These are phyloP conservation scores for Anacardium occidentale DNA, from an alignment of 345 rosid genomes.

Conservation along the genomic window DNA sequence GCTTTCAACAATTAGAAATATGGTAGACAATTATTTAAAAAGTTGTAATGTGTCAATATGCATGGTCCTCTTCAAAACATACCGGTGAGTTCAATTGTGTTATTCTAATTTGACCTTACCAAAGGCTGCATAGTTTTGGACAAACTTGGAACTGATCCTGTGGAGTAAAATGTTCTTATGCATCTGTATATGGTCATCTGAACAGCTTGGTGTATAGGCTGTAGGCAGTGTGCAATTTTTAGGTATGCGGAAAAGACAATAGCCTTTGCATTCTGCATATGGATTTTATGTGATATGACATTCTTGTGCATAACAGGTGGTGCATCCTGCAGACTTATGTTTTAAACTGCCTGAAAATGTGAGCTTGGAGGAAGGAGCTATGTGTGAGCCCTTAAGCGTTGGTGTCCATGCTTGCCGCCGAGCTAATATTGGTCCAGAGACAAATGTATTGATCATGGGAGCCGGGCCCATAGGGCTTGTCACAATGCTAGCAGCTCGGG, in stretches of 20 bases:
- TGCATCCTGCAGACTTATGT: constrained; percentile 60
- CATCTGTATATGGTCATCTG: no score
- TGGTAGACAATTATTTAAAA: neutral
- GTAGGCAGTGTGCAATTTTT: neutral
- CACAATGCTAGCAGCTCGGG: constrained; percentile 57
- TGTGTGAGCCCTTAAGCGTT: constrained; percentile 70
- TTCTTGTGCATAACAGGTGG: constrained; percentile 40
- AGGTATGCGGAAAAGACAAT: neutral
- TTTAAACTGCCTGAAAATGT: constrained; percentile 61
- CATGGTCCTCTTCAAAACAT: neutral
- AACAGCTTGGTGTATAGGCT: neutral
- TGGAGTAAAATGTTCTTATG: no score
- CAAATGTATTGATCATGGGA: constrained; percentile 54
- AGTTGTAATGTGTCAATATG: neutral
- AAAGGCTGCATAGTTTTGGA: neutral
- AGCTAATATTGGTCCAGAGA: constrained; percentile 47
- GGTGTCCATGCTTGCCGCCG: constrained; percentile 66
- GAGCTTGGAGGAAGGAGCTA: constrained; percentile 71
- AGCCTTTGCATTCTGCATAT: no score
- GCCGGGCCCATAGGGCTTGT: constrained; percentile 64
- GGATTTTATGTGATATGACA: neutral
- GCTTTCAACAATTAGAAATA: neutral
- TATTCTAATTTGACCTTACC: constrained; percentile 2
- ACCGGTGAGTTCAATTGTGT: neutral
- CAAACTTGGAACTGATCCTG: neutral